Conservation (phyloP, 345 rosid genomes). For the Euphorbia lathyris region DNA sequence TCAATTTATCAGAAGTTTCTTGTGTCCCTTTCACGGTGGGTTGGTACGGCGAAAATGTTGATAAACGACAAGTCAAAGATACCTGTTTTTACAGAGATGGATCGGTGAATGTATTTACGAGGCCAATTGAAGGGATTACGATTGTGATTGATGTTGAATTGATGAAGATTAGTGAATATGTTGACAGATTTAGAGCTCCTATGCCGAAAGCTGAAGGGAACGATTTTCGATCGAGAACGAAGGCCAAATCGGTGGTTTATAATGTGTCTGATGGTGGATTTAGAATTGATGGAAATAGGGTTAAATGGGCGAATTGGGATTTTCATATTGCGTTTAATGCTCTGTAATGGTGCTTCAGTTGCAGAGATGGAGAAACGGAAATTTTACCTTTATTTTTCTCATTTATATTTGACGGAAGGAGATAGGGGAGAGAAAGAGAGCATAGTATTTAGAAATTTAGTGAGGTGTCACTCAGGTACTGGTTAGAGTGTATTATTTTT, state of each 20-base stretch:
- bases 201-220: slow-evolving; percentile 69
- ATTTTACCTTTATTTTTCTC: too few species aligned
- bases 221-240: slow-evolving; percentile 48
- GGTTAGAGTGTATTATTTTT: too few species aligned
- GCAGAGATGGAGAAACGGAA: too few species aligned
- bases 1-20: slow-evolving; percentile 61
- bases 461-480: too few species aligned
- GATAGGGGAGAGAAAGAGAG: too few species aligned
- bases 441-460: too few species aligned
- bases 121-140: slow-evolving; percentile 66
- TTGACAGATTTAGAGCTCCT: slow-evolving; percentile 48
- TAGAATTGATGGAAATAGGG: slow-evolving; percentile 33
- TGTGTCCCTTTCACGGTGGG: slow-evolving; percentile 70
- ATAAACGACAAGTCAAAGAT: slow-evolving; percentile 44
- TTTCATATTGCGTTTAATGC: slow-evolving; percentile 69
- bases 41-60: slow-evolving; percentile 59
- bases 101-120: slow-evolving; percentile 58
- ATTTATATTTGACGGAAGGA: too few species aligned
- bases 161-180: slow-evolving; percentile 48
- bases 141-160: slow-evolving; percentile 52
- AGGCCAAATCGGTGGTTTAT: slow-evolving; percentile 31
- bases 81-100: slow-evolving; percentile 56
- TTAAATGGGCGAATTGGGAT: slow-evolving; percentile 70
- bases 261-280: slow-evolving; percentile 40
- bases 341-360: too few species aligned